Base-by-base conservation (phyloP, 768 basidiomycete genomes). In the Leccinum pellstonianum region DNA sequence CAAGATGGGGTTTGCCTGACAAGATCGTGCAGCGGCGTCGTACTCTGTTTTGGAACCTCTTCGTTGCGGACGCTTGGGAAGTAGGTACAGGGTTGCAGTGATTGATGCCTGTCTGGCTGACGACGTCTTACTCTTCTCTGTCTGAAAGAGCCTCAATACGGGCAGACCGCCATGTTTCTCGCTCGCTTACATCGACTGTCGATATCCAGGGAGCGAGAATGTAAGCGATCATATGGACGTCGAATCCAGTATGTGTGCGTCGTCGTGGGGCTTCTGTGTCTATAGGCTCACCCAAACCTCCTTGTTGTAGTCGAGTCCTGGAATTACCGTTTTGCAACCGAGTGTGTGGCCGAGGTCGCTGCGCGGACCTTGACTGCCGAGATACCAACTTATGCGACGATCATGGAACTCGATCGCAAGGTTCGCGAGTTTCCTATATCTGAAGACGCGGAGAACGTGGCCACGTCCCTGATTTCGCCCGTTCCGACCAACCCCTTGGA, bases 31-130 rank as follows among this genome's bases (percentile, higher is more conserved):
- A 87, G 61, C 76, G 88, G 29, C 80, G 90, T 9, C 81, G 88
- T 3, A 75, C 85, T 33, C 74, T 90, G 10, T 91, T 92, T 73
- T 92, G 90, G 90, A 87, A 91, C 67, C 76, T 90, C 10, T 91
- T 89, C 63, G 78, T 86, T 19, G 84, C 85, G 0, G 90, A 91
- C 64, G 77, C 81, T 4, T 91, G 86, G 86, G 77, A 82, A 75
- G 88, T 88, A 62, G 37, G 80, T 53, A 47, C 35, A 52, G 10
- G 17, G n/a, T 54, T 49, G 6, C 41, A 25, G 31, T 5, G 38
- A 25, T 27, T 8, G 27, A 27, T 27, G 21, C 14, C 14, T 37
- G 27, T 51, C 9, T 56, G 25, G 48, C 61, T 71, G 43, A 71
- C 31, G 46, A 43, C 41, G n/a, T 52, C 21, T 46, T 31, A 2